These are phyloP conservation scores for Psilocybe cyanescens DNA, from an alignment of 768 basidiomycete genomes.

Conservation along the genomic window DNA sequence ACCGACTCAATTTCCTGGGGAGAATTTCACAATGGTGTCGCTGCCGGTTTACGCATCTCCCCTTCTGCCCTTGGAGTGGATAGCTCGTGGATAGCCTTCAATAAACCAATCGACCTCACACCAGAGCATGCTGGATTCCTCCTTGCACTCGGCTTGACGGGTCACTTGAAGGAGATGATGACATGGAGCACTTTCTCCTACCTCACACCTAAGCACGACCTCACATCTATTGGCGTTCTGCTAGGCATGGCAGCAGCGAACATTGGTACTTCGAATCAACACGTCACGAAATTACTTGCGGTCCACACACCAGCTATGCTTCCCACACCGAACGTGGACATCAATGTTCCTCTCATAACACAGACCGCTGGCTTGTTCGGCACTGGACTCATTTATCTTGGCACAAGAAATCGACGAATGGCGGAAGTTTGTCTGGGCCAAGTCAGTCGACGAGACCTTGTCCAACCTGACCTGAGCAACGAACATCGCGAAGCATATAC, in stretches of 20 bases:
- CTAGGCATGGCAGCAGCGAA: constrained; percentile 94
- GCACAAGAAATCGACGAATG: constrained; percentile 86
- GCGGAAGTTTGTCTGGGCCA: constrained; percentile 91
- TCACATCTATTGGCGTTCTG: constrained; percentile 91
- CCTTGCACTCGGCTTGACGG: constrained; percentile 88
- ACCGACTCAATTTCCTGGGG: constrained; percentile 84
- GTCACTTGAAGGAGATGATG: constrained; percentile 86
- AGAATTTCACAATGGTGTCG: constrained; percentile 98
- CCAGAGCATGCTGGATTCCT: constrained; percentile 97
- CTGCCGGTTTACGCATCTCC: constrained; percentile 85
- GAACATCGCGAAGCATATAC: constrained; percentile 94
- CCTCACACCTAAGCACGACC: constrained; percentile 93
- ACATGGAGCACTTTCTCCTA: constrained; percentile 97
- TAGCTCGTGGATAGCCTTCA: constrained; percentile 96
- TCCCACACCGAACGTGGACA: constrained; percentile 82
- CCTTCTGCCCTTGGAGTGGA: constrained; percentile 78
- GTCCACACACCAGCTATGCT: constrained; percentile 94
- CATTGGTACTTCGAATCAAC: constrained; percentile 80
- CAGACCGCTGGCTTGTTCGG: constrained; percentile 90
- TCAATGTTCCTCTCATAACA: constrained; percentile 88
- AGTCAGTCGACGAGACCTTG: constrained; percentile 76
- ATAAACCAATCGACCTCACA: constrained; percentile 88
- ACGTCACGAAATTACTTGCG: constrained; percentile 89
- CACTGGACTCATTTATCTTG: constrained; percentile 88
- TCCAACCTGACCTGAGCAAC: constrained; percentile 81